Evolutionary conservation across 2,329 filamentous ascomycete species (phyloP).

Genomic region (Magnaporthiopsis rhizophila): DNA sequence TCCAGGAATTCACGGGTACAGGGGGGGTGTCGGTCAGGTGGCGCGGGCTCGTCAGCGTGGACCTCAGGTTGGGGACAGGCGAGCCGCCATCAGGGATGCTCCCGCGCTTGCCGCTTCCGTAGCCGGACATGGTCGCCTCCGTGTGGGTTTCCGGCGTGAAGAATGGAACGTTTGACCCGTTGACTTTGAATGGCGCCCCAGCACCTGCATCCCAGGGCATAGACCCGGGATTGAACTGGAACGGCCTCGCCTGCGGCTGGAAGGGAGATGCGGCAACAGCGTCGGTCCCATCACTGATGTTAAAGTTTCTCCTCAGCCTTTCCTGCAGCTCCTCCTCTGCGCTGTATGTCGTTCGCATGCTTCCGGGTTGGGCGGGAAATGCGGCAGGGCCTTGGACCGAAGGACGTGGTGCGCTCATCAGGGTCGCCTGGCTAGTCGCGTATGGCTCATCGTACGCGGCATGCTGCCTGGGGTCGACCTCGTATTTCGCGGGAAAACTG

Average conservation of each 20-base stretch:
- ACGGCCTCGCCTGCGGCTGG: constrained; percentile 23
- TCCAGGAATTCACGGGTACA: constrained; percentile 28
- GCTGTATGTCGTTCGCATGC: constrained; percentile 21
- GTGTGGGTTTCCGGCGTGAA: neutral
- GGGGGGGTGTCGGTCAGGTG: constrained; percentile 21
- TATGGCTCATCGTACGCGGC: constrained; percentile 2
- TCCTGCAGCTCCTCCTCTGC: constrained; percentile 28
- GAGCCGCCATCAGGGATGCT: constrained; percentile 31
- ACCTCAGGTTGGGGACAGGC: constrained; percentile 9
- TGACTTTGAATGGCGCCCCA: neutral
- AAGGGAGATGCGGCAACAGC: constrained; percentile 14
- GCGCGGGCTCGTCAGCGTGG: constrained; percentile 11
- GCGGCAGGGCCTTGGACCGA: constrained; percentile 23
- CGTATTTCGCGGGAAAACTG: neutral
- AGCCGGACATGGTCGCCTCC: neutral
- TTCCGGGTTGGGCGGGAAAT: constrained; percentile 2
- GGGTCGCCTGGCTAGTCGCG: neutral
- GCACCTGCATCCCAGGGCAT: constrained; percentile 33
- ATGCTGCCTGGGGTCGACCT: neutral
- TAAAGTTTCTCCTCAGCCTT: constrained; percentile 25
- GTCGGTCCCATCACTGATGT: constrained; percentile 24
- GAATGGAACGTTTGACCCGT: neutral
- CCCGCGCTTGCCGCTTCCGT: constrained; percentile 19
- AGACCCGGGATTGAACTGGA: constrained; percentile 39
- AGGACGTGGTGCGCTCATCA: constrained; percentile 25